These are phyloP conservation scores for Phialophora verrucosa DNA, from an alignment of 2,329 filamentous ascomycete species.

Conservation along the genomic window DNA sequence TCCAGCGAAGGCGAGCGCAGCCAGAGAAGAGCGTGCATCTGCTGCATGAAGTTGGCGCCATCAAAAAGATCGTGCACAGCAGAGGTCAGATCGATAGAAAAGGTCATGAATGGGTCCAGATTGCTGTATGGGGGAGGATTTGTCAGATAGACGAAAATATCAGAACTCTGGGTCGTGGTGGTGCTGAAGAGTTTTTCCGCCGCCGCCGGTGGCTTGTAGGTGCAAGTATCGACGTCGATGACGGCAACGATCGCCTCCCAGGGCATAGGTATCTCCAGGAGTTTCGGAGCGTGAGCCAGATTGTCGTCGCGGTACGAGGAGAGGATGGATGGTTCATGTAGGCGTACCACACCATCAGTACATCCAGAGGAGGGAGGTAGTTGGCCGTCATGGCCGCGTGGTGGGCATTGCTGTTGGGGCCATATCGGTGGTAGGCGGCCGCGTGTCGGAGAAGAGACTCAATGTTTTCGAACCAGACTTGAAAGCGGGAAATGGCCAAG, in stretches of 20 bases:
- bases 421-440: slow-evolving; percentile 27
- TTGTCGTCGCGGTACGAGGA: slow-evolving; percentile 19
- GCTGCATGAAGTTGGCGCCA: slow-evolving; percentile 22
- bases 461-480: slow-evolving; percentile 30
- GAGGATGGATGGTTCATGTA: slow-evolving; percentile 27
- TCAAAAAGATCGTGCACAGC: slow-evolving; percentile 20
- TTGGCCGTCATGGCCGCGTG: slow-evolving; percentile 26
- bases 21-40: slow-evolving; percentile 28
- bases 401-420: slow-evolving; percentile 10
- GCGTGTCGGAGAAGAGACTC: slow-evolving; percentile 29
- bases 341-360: slow-evolving; percentile 37
- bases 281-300: slow-evolving; percentile 15
- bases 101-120: slow-evolving; percentile 5
- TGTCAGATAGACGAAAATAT: slow-evolving; percentile 33
- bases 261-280: slow-evolving; percentile 27
- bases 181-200: slow-evolving; percentile 32
- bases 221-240: slow-evolving; percentile 29
- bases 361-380: slow-evolving; percentile 36
- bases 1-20: slow-evolving; percentile 32
- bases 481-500: slow-evolving; percentile 31
- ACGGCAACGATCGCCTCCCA: slow-evolving; percentile 31
- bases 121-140: slow-evolving; percentile 32
- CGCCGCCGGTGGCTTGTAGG: slow-evolving; percentile 24
- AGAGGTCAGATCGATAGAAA: slow-evolving; percentile 25
- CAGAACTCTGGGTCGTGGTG: slow-evolving; percentile 27